Evolutionary conservation across 2,329 filamentous ascomycete genomes (phyloP), one percentile per base, ranked within the genome.

Genomic region (Claviceps digitariae): DNA sequence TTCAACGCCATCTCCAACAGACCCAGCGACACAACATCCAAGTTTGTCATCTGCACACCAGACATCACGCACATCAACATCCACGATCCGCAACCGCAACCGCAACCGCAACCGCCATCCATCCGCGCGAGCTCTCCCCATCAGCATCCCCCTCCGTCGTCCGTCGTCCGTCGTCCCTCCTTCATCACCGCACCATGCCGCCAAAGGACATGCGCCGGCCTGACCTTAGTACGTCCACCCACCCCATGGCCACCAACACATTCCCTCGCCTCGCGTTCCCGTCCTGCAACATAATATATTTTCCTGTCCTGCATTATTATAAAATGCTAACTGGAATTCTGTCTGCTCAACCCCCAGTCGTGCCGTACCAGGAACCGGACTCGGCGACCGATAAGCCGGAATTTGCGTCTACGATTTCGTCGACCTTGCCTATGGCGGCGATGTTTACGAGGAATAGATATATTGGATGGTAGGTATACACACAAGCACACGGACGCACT

Each of bases 391-490:
- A 80, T 21, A 63, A 74, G 57, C 73, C 78, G 59, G 90, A 95
- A 64, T 79, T 95, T 68, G 75, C 81, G 52, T 84, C 86, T 69
- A 88, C 76, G 29, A 64, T 84, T 53, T 74, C 78, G 29, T 91
- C 84, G 64, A 94, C 90, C 38, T 75, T 97, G 65, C 91, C 91
- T 55, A 96, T 96, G 91, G 90, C 88, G 55, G 90, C 90, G 58
- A 94, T 95, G 78, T 93, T 95, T 67, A 93, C 86, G 62, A 80
- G 90, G 60, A 95, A 95, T 73, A 86, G 87, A 78, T 93, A 80
- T 63, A 72, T 84, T 54, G 81, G 81, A 64, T 84, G 81, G 79
- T 81, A 69, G 56, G 73, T 66, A 9, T 52, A 52, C 29, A 46
- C 36, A 29, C n/a, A n/a, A n/a, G n/a, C n/a, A n/a, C n/a, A n/a